phyloP scores from a whole-genome alignment of 371 early-diverging fungal genomes.

The Rhizopus sp. region DNA sequence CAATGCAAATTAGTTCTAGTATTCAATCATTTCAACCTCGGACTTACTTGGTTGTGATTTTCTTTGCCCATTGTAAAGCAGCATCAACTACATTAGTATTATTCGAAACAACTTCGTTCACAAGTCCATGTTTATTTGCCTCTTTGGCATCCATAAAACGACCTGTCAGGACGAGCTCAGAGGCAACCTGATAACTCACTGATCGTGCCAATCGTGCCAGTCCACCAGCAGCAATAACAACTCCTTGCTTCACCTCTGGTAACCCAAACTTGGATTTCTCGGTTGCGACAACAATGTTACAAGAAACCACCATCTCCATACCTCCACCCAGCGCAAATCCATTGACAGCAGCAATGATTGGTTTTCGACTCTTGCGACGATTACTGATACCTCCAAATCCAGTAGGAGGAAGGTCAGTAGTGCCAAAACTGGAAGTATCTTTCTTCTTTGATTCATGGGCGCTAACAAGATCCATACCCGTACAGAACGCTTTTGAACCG shows the following conservation, averaged over 20 bases:
- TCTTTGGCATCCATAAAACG: conserved; percentile 46
- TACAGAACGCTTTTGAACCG: conserved; percentile 50
- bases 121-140: conserved; percentile 46
- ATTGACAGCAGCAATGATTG: conserved; percentile 57
- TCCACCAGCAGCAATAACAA: conserved; percentile 50
- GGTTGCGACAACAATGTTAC: conserved; percentile 53
- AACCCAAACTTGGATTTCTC: conserved; percentile 46
- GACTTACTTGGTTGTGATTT: conserved; percentile 42
- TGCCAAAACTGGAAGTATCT: conserved; percentile 2
- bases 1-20: neutral
- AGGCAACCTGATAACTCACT: conserved; percentile 47
- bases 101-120: conserved; percentile 44
- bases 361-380: conserved; percentile 40
- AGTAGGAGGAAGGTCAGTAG: conserved; percentile 27
- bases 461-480: conserved; percentile 52
- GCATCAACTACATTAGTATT: conserved; percentile 36
- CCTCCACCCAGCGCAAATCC: conserved; percentile 55
- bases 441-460: conserved; percentile 25
- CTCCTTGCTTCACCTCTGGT: conserved; percentile 54
- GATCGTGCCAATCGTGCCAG: conserved; percentile 44
- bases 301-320: conserved; percentile 45
- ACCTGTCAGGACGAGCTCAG: conserved; percentile 50
- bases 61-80: conserved; percentile 39
- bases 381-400: conserved; percentile 54
- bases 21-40: neutral